Evolutionary conservation across 495 filamentous ascomycete species (phyloP), one percentile per base, ranked within the genome.

Genomic region (Trichoderma parareesei): DNA sequence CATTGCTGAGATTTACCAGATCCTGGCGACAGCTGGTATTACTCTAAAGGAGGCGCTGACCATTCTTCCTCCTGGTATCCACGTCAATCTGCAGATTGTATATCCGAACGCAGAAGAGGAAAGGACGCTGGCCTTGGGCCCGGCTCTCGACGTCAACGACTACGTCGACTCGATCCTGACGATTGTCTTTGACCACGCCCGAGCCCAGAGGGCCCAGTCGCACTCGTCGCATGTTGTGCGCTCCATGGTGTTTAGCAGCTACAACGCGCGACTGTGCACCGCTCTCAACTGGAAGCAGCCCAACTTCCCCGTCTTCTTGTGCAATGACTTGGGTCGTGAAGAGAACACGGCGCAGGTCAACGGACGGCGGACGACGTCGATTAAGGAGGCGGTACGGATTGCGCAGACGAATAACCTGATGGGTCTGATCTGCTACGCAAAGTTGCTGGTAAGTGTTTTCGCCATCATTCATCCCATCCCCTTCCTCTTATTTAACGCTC

Each of bases 271-370:
- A 68, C 84, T 98, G 38, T 98, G 94, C 74, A 92, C 90, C 43
- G 91, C 93, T 4, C 71, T 98, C 62, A 98, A 98, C 73, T 98
- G 95, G 95, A 98, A 98, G 75, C 94, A 98, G 73, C 94, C 94
- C 11, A 98, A 98, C 69, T 98, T 96, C 70, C 95, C 94, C 0
- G 91, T 98, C 1, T 88, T 98, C 65, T 82, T 97, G 60, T 96
- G 92, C 78, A 97, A 98, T 72, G 91, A 96, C 63, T 84, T 98
- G 60, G 92, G 91, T 70, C 72, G 83, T 73, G 77, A 72, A 68
- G 82, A 71, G 68, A 68, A 37, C 68, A 74, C 67, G 71, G 75
- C 13, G 61, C 72, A 81, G 64, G 90, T 81, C 67, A 89, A 86
- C 69, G 90, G 90, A 6, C 81, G 84, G 62, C 82, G 83, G 66